Base-by-base conservation (phyloP, 768 basidiomycete genomes). In the Russula abietina region DNA sequence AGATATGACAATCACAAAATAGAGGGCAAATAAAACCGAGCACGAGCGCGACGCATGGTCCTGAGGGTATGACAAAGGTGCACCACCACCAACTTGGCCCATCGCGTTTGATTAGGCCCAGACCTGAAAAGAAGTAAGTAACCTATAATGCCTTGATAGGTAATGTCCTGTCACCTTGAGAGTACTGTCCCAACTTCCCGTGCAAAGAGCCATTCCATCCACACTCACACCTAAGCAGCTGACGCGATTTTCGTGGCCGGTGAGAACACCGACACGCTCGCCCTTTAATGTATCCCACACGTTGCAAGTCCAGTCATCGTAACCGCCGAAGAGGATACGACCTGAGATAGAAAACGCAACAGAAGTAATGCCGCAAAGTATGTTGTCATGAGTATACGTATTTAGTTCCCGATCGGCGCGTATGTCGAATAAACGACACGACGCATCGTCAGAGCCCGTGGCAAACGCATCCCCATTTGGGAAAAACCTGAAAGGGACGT, bases 241-340 rank as follows among this genome's bases (percentile, higher is more conserved):
- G 68, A 99, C 94, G 67, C 96, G 81, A 80, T 99, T 99, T 81
- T 99, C 96, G 71, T 99, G 96, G 19, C 97, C 96, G 41, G 94
- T 93, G 65, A 99, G 77, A 57, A 99, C 97, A 61, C 96, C 96
- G 45, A 99, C 94, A 60, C 96, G 90, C 75, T 98, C 96, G 59
- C 97, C 97, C 76, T 96, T 97, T 71, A 99, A 81, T 32, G 95
- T 98, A 73, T 99, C 96, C 96, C 96, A 99, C 56, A 98, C 96
- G 73, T 99, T 99, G 80, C 93, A 95, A 68, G 97, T 98, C 91
- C 97, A 98, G 73, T 99, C 96, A 75, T 99, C 96, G 73, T 99
- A 99, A 46, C 96, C 96, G 67, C 97, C 96, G 69, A 99, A 99
- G 43, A 99, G 81, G 69, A 99, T 92, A 63, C 96, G 90, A 41